Base-by-base conservation (phyloP, 345 rosid genomes). In the Eucalyptus pauciflora region DNA sequence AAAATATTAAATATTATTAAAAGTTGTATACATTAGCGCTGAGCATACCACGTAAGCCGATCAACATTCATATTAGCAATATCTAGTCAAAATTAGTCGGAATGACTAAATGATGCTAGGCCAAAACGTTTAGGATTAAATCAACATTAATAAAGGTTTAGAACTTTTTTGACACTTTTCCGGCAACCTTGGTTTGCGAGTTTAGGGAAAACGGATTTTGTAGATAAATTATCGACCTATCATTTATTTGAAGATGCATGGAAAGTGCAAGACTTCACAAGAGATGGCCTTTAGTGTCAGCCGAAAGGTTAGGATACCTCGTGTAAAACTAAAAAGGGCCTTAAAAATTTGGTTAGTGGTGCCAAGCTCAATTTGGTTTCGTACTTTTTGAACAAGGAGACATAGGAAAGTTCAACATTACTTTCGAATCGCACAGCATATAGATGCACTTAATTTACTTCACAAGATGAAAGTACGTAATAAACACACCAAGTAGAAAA, bases 21-120 rank as follows among this genome's bases (percentile, higher is more conserved):
- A 50, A 50, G 17, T 50, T 50, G 0, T 50, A 3, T 1, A 6
- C 1, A 0, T 50, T 50, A 50, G 3, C 7, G 0, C 8, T 1
- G 2, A 50, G 3, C 20, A 15, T 50, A 50, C 7, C 7, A 15
- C 2, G 1, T 51, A 51, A 51, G 20, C 22, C 22, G 54, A 16
- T 51, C 8, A 51, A 51, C 20, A 51, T 51, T 51, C 20, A 51
- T 16, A 51, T 51, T 16, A 51, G 22, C 2, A 51, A 51, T 51
- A 51, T 51, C 24, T 51, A 51, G 22, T 51, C 22, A 51, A 17
- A 51, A 51, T 17, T 51, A 52, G 4, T 52, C 22, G 0, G 0
- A 52, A 52, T 17, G 9, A 52, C 2, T 52, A 52, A 52, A 0
- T 0, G 56, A 18, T 2, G 18, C 1, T 7, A 17, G 4, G 24